These are phyloP conservation scores for Paraphoma sp. DNA, from an alignment of 2,329 filamentous ascomycete species.

Conservation along the genomic window DNA sequence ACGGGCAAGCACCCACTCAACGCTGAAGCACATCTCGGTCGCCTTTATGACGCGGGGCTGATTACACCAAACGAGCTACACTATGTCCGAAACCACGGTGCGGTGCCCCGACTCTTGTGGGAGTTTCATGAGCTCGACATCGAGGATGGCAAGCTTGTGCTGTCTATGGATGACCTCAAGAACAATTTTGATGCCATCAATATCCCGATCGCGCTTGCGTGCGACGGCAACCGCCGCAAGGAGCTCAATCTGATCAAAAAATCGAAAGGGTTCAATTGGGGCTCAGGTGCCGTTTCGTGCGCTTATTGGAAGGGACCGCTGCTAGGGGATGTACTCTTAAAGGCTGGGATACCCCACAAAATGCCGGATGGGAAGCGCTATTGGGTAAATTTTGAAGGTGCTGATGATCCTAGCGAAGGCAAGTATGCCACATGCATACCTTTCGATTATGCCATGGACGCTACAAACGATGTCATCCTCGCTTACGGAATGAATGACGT, in stretches of 20 bases:
- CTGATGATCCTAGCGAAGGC: slow-evolving; percentile 56
- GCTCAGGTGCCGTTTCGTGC: slow-evolving; percentile 60
- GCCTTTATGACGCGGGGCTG: slow-evolving; percentile 55
- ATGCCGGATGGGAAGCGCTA: slow-evolving; percentile 29
- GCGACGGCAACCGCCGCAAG: slow-evolving; percentile 63
- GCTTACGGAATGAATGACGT: slow-evolving; percentile 54
- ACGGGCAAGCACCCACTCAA: slow-evolving; percentile 63
- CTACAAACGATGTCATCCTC: slow-evolving; percentile 15
- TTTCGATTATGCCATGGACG: slow-evolving; percentile 14
- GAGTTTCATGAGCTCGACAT: slow-evolving; percentile 58
- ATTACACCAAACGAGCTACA: slow-evolving; percentile 60
- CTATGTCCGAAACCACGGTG: slow-evolving; percentile 62
- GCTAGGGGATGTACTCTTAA: slow-evolving; percentile 57
- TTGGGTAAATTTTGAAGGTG: slow-evolving; percentile 60
- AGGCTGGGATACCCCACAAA: slow-evolving; percentile 45
- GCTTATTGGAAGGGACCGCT: slow-evolving; percentile 46
- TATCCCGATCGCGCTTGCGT: slow-evolving; percentile 61
- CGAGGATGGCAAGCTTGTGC: slow-evolving; percentile 44
- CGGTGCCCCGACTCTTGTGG: slow-evolving; percentile 59
- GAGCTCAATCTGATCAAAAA: slow-evolving; percentile 60
- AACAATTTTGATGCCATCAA: slow-evolving; percentile 57
- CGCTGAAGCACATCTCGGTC: slow-evolving; percentile 53
- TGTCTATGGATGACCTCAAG: slow-evolving; percentile 55
- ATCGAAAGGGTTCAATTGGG: slow-evolving; percentile 63
- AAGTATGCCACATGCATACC: slow-evolving; percentile 61